Base-by-base conservation (phyloP, 148 eudicot genomes). In the Amaranthus palmeri region DNA sequence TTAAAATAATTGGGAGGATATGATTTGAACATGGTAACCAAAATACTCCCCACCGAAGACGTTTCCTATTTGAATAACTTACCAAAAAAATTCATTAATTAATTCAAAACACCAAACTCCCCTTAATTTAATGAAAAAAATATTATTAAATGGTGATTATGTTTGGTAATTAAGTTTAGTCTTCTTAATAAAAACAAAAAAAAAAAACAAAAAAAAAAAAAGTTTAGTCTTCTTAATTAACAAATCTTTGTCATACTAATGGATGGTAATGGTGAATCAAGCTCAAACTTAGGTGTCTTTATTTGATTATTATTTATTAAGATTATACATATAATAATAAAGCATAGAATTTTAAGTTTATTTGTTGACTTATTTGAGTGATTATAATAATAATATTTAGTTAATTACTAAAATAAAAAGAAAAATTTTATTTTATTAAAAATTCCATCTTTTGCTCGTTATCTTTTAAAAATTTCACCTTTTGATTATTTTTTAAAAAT, bases 21-120 rank as follows among this genome's bases (percentile, higher is more conserved):
- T 75, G 72, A 43, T 58, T 9, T 8, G 65, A 68, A 59, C 72
- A 59, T 51, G 78, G 45, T 49, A 75, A 56, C 68, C 56, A n/a
- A 67, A 64, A 43, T 44, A 17, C 59, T 11, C 55, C 70, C 25
- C 12, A 49, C 3, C 7, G 18, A 15, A 70, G 53, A 56, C 40
- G 44, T 15, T 57, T 70, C 54, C 52, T n/a, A 17, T 45, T 70
- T 14, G 59, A 53, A 51, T 51, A 65, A 0, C 12, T 48, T 8
- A 48, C 54, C 42, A 47, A 8, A 53, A 47, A 48, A 8, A 47
- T 47, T 4, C n/a, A 1, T 48, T 15, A 65, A 48, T 47, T n/a
- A 47, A 48, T 3, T 6, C 18, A 58, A 18, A 10, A 51, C 9
- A 65, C 42, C 15, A 47, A 65, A 65, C 54, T 17, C 42, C 10